phyloP scores from a whole-genome alignment of 169 alveolate species.

The Cryptosporidium felis region DNA sequence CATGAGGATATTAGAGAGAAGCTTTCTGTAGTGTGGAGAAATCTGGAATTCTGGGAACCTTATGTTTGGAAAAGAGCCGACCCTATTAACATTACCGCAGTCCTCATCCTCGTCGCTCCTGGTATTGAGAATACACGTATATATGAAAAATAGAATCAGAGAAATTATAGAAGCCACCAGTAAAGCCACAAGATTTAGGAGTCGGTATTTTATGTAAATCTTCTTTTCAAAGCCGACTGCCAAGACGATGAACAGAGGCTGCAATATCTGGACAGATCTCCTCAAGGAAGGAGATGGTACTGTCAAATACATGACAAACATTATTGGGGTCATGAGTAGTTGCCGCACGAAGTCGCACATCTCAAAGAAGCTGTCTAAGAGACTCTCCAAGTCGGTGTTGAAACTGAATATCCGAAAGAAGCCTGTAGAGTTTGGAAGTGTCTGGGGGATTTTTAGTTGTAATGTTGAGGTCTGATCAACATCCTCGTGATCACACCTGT shows the following conservation, averaged over 20 bases:
- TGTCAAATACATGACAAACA: constrained; percentile 46
- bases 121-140: constrained; percentile 1
- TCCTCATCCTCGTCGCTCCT: neutral
- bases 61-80: neutral
- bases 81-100: neutral
- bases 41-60: constrained; percentile 14
- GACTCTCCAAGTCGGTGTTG: constrained; percentile 5
- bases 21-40: neutral
- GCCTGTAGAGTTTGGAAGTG: neutral
- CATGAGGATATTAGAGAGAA: constrained; percentile 23
- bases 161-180: constrained; percentile 38
- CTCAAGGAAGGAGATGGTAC: constrained; percentile 69
- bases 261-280: constrained; percentile 57
- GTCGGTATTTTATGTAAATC: constrained; percentile 14
- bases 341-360: constrained; percentile 35
- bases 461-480: neutral
- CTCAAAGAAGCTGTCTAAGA: constrained; percentile 6
- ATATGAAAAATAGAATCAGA: constrained; percentile 3
- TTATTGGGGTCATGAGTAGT: constrained; percentile 59
- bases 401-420: neutral
- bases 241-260: constrained; percentile 54
- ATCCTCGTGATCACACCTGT: neutral
- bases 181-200: constrained; percentile 14
- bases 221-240: constrained; percentile 68
- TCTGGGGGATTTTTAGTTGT: neutral